Conservation (phyloP, 352 stramenopile species). For the Phytophthora syringae region DNA sequence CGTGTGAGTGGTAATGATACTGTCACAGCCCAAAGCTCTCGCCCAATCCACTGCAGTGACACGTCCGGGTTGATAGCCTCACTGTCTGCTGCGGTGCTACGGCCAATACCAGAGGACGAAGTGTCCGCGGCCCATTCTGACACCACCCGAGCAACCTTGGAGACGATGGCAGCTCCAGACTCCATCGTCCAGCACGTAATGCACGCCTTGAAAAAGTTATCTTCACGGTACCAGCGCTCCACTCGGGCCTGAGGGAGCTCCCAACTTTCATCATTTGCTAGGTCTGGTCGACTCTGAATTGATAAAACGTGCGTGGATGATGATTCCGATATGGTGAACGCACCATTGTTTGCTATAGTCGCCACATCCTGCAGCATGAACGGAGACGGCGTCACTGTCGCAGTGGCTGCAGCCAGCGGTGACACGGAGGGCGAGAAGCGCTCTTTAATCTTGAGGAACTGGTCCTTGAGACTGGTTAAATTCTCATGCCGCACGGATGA, state of each 20-base stretch:
- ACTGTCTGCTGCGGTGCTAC: background rate
- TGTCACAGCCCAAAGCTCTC: slow-evolving; percentile 74
- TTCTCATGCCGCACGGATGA: slow-evolving; percentile 63
- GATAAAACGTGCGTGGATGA: slow-evolving; percentile 15
- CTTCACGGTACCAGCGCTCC: slow-evolving; percentile 79
- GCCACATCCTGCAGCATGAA: slow-evolving; percentile 5
- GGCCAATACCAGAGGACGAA: background rate
- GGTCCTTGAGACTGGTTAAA: slow-evolving; percentile 78
- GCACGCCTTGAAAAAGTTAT: slow-evolving; percentile 71
- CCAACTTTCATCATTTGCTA: slow-evolving; percentile 22
- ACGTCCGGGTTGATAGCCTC: slow-evolving; percentile 70
- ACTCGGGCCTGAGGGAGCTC: slow-evolving; percentile 55
- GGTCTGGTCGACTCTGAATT: slow-evolving; percentile 9
- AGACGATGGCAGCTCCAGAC: slow-evolving; percentile 62
- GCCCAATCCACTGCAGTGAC: slow-evolving; percentile 79
- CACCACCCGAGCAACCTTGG: slow-evolving; percentile 59
- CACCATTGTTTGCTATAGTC: background rate
- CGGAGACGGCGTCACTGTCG: slow-evolving; percentile 20
- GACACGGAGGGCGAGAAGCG: slow-evolving; percentile 59
- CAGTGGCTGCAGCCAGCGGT: slow-evolving; percentile 20
- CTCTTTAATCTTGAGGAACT: slow-evolving; percentile 85
- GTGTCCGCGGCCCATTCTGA: slow-evolving; percentile 33
- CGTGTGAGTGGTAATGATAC: slow-evolving; percentile 66
- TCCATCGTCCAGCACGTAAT: slow-evolving; percentile 86
- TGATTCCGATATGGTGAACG: background rate